These are phyloP conservation scores for Rhipidocladum racemiflorum DNA, from an alignment of 176 grass and related monocot genomes.

Conservation along the genomic window DNA sequence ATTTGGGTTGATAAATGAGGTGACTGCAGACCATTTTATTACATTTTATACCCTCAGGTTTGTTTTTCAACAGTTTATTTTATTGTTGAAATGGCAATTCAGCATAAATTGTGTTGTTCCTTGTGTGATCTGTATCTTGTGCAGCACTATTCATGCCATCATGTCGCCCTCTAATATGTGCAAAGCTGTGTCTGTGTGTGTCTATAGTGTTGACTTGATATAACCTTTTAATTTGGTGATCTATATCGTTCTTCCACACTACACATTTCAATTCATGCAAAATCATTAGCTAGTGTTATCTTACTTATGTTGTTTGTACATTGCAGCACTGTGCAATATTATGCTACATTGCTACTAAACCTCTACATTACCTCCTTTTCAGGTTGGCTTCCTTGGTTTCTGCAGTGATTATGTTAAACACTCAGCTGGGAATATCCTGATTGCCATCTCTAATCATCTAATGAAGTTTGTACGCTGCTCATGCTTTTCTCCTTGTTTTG, in stretches of 20 bases:
- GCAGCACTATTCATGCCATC: background rate
- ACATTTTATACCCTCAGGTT: background rate
- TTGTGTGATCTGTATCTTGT: background rate
- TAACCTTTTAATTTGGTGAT: conserved; percentile 7
- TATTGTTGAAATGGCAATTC: conserved; percentile 7
- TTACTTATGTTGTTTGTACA: conserved; percentile 9
- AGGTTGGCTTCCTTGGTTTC: too few species aligned
- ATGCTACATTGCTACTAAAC: too few species aligned
- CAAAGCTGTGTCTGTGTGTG: background rate
- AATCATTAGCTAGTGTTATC: conserved; percentile 7
- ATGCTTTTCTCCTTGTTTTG: too few species aligned
- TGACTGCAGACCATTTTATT: background rate
- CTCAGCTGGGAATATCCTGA: too few species aligned
- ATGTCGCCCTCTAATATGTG: background rate
- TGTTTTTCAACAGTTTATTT: background rate
- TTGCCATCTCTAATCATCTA: too few species aligned
- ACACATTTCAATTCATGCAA: background rate
- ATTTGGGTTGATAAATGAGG: too few species aligned
- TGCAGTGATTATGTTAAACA: too few species aligned
- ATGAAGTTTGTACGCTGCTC: too few species aligned
- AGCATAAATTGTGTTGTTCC: background rate
- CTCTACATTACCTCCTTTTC: too few species aligned
- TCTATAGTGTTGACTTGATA: background rate
- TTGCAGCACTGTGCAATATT: background rate
- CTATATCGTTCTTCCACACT: background rate